These are phyloP conservation scores for Calonectria naviculata DNA, from an alignment of 2,329 filamentous ascomycete genomes.

Conservation along the genomic window DNA sequence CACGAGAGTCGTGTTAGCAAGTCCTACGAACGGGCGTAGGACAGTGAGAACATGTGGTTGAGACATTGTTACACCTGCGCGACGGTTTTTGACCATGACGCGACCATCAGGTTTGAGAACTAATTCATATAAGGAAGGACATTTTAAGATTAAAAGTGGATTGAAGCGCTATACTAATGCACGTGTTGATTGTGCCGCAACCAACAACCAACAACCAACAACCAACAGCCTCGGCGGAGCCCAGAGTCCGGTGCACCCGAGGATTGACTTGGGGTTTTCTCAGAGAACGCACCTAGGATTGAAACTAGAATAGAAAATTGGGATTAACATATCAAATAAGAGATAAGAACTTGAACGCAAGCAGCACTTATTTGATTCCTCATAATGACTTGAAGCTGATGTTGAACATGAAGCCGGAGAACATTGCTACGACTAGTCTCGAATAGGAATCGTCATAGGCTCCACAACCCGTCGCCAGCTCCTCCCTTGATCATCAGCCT, in stretches of 20 bases:
- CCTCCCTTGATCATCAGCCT: constrained; percentile 39
- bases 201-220: background rate
- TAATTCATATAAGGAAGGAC: too few species aligned
- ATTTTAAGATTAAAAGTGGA: background rate
- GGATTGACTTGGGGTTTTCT: too few species aligned
- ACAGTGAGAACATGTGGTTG: too few species aligned
- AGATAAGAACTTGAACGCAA: too few species aligned
- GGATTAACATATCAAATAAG: too few species aligned
- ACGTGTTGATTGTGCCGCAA: background rate
- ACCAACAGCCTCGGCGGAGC: background rate
- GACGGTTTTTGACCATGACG: background rate
- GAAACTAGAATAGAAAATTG: too few species aligned
- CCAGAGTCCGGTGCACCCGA: too few species aligned
- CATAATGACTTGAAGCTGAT: background rate
- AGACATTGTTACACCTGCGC: background rate
- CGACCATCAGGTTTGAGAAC: background rate
- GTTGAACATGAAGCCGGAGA: background rate
- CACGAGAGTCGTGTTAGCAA: too few species aligned
- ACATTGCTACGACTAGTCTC: background rate
- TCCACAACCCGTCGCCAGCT: constrained; percentile 36
- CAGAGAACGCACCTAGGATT: too few species aligned
- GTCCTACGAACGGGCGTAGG: too few species aligned
- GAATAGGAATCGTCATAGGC: constrained; percentile 9
- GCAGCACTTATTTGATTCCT: background rate
- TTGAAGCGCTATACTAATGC: background rate